Evolutionary conservation across 805 yeast genomes (phyloP).

Genomic region (Cyberlindnera suaveolens): DNA sequence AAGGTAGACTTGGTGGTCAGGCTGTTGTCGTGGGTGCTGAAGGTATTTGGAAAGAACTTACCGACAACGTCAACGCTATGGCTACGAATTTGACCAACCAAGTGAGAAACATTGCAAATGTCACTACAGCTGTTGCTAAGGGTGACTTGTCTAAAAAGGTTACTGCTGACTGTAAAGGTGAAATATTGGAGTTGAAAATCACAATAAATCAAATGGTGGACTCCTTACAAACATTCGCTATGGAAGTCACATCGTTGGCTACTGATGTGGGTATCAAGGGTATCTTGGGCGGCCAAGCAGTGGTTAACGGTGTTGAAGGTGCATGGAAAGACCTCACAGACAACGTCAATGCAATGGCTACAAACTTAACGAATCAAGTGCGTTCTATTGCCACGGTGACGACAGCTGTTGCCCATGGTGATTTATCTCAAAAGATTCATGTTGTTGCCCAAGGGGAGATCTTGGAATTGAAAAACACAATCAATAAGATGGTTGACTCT

Average conservation of each 20-base stretch:
- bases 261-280: constrained; percentile 93
- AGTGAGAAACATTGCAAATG: constrained; percentile 83
- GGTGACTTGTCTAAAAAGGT: constrained; percentile 84
- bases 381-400: constrained; percentile 91
- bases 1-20: constrained; percentile 83
- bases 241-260: constrained; percentile 85
- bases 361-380: constrained; percentile 84
- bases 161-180: constrained; percentile 88
- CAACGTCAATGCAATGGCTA: constrained; percentile 90
- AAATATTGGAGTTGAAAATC: constrained; percentile 74
- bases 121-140: constrained; percentile 82
- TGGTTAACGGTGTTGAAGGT: constrained; percentile 86
- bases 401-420: constrained; percentile 92
- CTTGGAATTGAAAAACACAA: constrained; percentile 76
- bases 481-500: constrained; percentile 90
- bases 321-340: constrained; percentile 89
- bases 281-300: constrained; percentile 87
- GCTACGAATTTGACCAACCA: constrained; percentile 82
- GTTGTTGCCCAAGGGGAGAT: constrained; percentile 92
- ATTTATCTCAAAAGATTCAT: constrained; percentile 79
- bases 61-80: constrained; percentile 89
- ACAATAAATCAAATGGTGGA: constrained; percentile 94
- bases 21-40: constrained; percentile 78
- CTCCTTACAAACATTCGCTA: constrained; percentile 78
- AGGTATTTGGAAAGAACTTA: constrained; percentile 85